Evolutionary conservation across 2,329 filamentous ascomycete species (phyloP), one percentile per base, ranked within the genome.

Genomic region (Aspergillus costaricaensis): DNA sequence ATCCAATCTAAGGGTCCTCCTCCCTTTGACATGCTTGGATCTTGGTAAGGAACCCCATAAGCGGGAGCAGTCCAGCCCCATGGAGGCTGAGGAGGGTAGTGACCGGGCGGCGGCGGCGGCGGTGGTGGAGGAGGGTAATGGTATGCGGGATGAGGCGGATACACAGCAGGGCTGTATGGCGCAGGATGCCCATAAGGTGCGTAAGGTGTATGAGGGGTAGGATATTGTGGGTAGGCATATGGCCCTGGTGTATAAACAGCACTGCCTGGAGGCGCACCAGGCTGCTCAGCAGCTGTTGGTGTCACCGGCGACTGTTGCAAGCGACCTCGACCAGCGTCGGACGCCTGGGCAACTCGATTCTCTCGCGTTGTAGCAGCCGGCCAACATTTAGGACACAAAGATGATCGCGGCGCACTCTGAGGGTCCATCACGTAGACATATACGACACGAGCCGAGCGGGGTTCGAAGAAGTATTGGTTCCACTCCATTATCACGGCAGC

Each of bases 381-480:
- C 59, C 78, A 78, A 39, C 77, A 77, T 54, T 66, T 66, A 25
- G 76, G 76, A 56, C 77, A 79, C 6, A 78, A 69, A 36, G 76
- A 72, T 10, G 77, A 77, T 3, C 67, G 47, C 1, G 75, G 73
- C 6, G 72, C 70, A 30, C 67, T 62, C 49, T 72, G 72, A 9
- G 71, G 64, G 55, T 76, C 69, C 2, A 69, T 69, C 15, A 76
- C 70, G 65, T 78, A 78, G 19, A 70, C 64, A 68, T 70, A 74
- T 7, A 69, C 63, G 36, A 80, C 69, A 3, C 66, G 67, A 21
- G 72, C 68, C 15, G 69, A 73, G 44, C 78, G 74, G 8, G 70
- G 73, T 14, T 68, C 69, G 51, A 80, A 80, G 54, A 80, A 80
- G 39, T 69, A 71, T 49, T 74, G 67, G 60, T 80, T 80, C 78